These are phyloP conservation scores for Rugonectria rugulosa DNA, from an alignment of 2,329 filamentous ascomycete genomes.

Conservation along the genomic window DNA sequence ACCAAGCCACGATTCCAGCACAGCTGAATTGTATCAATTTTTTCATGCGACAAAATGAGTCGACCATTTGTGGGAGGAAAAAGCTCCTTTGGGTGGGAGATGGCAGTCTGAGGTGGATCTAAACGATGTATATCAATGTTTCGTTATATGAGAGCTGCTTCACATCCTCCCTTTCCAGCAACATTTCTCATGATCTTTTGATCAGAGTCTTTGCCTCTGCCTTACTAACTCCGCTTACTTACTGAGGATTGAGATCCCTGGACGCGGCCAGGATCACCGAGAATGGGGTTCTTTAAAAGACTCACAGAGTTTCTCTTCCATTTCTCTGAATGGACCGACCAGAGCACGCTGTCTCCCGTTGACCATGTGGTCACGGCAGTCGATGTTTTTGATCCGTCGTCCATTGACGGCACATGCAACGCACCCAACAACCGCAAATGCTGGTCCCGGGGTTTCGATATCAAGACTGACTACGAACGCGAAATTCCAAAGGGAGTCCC, in stretches of 20 bases:
- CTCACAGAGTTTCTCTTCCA: conserved; percentile 1
- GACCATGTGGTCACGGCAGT: neutral
- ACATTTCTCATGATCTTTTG: neutral
- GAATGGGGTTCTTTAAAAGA: conserved; percentile 9
- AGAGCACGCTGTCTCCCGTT: neutral
- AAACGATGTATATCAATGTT: neutral
- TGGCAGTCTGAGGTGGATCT: neutral
- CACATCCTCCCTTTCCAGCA: neutral
- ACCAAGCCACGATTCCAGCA: neutral
- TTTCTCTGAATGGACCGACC: neutral
- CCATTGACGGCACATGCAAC: neutral
- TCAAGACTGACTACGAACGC: conserved; percentile 4
- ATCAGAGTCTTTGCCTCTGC: neutral
- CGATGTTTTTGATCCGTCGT: neutral
- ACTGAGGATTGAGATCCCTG: neutral
- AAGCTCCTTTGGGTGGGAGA: neutral
- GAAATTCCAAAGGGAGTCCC: neutral
- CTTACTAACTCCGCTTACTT: neutral
- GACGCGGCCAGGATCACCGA: too few species aligned
- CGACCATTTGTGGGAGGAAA: neutral
- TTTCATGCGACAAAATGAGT: neutral
- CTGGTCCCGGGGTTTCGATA: neutral
- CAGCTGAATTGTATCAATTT: too few species aligned
- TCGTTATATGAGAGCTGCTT: neutral
- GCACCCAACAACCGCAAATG: neutral